These are phyloP conservation scores for Coprinopsis sp. DNA, from an alignment of 768 basidiomycete species.

Conservation along the genomic window DNA sequence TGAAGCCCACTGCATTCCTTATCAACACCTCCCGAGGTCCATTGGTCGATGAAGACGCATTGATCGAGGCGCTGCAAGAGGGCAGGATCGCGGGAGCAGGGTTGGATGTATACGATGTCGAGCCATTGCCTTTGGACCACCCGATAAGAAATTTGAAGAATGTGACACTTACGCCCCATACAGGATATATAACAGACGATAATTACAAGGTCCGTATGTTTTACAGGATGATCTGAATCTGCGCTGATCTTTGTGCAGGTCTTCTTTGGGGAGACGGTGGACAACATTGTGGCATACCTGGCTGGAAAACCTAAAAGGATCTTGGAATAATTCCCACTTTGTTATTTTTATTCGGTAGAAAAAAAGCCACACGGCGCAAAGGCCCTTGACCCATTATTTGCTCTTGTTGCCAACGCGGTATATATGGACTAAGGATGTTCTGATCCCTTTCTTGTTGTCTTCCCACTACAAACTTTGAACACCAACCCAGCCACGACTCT, in stretches of 20 bases:
- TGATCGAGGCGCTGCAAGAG: constrained; percentile 43
- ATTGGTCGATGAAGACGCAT: constrained; percentile 53
- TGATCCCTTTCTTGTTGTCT: constrained; percentile 19
- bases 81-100: constrained; percentile 54
- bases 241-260: constrained; percentile 24
- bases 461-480: constrained; percentile 26
- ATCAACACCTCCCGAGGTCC: constrained; percentile 68
- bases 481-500: constrained; percentile 20
- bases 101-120: constrained; percentile 61
- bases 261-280: constrained; percentile 51
- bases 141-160: constrained; percentile 46
- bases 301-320: constrained; percentile 28
- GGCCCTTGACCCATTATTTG: no score
- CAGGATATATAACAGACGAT: constrained; percentile 49
- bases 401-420: no score
- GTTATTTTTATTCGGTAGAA: no score
- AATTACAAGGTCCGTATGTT: constrained; percentile 41
- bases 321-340: no score
- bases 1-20: constrained; percentile 56
- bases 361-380: no score
- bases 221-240: background rate
- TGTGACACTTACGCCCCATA: constrained; percentile 59
- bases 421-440: no score
- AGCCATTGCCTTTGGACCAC: constrained; percentile 59
- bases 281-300: constrained; percentile 53